These are phyloP conservation scores for Exophiala mesophila DNA, from an alignment of 2,329 filamentous ascomycete genomes.

Conservation along the genomic window DNA sequence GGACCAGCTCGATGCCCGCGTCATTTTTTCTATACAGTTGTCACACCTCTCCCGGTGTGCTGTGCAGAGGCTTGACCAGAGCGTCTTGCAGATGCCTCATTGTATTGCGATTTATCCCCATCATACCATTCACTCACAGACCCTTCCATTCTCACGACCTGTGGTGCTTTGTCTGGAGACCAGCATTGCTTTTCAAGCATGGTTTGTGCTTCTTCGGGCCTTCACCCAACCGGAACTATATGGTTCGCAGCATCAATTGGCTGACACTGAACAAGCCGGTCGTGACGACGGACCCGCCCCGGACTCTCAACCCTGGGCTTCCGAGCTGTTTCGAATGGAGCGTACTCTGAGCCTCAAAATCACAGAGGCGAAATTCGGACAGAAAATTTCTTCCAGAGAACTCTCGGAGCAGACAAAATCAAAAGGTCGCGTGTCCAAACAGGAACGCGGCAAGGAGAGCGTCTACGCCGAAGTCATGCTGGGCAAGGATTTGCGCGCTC, in stretches of 20 bases:
- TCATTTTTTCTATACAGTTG: conserved; percentile 79
- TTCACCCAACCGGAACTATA: conserved; percentile 92
- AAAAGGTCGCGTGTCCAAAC: conserved; percentile 23
- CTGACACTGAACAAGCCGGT: conserved; percentile 29
- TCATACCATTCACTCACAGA: conserved; percentile 70
- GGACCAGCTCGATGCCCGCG: conserved; percentile 73
- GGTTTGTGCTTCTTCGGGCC: conserved; percentile 86
- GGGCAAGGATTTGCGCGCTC: conserved; percentile 45
- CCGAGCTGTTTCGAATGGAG: conserved; percentile 62
- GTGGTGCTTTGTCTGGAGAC: conserved; percentile 85
- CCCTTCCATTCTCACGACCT: conserved; percentile 67
- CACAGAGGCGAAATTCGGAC: conserved; percentile 55
- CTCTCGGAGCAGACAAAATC: conserved; percentile 12
- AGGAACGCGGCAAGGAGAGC: conserved; percentile 32
- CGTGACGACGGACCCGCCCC: conserved; percentile 28
- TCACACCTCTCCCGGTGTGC: conserved; percentile 84
- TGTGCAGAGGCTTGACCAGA: conserved; percentile 82
- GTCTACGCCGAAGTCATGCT: conserved; percentile 47
- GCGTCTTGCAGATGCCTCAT: conserved; percentile 86
- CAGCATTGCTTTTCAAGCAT: conserved; percentile 89
- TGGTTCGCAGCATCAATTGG: conserved; percentile 50
- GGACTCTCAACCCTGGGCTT: conserved; percentile 39
- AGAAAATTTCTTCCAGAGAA: conserved; percentile 12
- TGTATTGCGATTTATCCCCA: conserved; percentile 95
- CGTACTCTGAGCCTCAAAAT: conserved; percentile 55